These are phyloP conservation scores for Sugiyamaella mastotermitis DNA, from an alignment of 805 yeast genomes.

Conservation along the genomic window DNA sequence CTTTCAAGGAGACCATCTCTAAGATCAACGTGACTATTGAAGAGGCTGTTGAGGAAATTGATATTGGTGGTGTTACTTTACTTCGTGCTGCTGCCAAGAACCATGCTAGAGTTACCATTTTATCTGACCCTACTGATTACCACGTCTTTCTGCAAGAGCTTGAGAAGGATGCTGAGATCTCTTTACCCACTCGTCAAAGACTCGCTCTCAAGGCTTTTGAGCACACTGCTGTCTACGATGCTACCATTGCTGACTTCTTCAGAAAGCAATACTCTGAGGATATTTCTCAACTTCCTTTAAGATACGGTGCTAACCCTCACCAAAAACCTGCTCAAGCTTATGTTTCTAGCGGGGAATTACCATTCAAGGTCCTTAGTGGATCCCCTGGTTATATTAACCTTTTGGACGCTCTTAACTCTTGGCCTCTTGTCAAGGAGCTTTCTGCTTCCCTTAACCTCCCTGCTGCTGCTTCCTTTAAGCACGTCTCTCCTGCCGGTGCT, in stretches of 20 bases:
- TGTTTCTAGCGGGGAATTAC: constrained; percentile 79
- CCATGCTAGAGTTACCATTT: constrained; percentile 91
- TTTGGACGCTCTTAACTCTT: constrained; percentile 93
- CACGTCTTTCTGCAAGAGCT: constrained; percentile 81
- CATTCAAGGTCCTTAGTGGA: constrained; percentile 89
- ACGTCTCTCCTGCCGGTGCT: constrained; percentile 98
- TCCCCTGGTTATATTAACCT: constrained; percentile 97
- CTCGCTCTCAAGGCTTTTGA: constrained; percentile 96
- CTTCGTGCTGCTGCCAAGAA: constrained; percentile 98
- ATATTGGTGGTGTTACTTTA: constrained; percentile 96
- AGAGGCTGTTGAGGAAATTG: constrained; percentile 98
- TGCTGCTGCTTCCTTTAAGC: constrained; percentile 98
- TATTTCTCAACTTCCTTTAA: constrained; percentile 80
- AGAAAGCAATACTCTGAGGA: constrained; percentile 94
- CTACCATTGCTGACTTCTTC: constrained; percentile 93
- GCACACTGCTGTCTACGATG: constrained; percentile 96
- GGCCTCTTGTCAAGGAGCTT: constrained; percentile 98
- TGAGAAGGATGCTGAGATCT: constrained; percentile 55
- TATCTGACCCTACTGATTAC: constrained; percentile 93
- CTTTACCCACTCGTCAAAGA: constrained; percentile 67
- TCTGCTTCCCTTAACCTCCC: constrained; percentile 91
- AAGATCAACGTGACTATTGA: constrained; percentile 92
- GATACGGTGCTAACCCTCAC: constrained; percentile 99
- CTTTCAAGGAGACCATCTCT: constrained; percentile 95
- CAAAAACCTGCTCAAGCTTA: constrained; percentile 99